Percentiles rank a stretch among this genome's conserved stretches.
These are phyloP conservation scores for Pseudoneurospora amorphoporcata DNA, from an alignment of 495 filamentous ascomycete genomes.

Conservation along the genomic window DNA sequence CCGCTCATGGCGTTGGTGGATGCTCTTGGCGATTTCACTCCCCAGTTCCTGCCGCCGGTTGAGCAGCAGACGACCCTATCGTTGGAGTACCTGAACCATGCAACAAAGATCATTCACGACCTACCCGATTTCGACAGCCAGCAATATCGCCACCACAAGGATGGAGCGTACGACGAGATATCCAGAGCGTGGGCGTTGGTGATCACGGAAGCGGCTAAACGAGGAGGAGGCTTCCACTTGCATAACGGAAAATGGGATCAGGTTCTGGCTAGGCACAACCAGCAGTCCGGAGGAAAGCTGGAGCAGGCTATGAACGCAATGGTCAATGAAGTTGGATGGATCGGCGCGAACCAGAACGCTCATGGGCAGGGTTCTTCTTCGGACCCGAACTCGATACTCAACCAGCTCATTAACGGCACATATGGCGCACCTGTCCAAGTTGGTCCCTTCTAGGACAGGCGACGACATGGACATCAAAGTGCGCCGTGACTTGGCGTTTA, in stretches of 20 bases:
- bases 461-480: background rate
- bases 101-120: conserved; percentile 79
- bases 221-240: conserved; percentile 79
- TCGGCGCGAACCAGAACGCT: conserved; percentile 38
- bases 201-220: conserved; percentile 82
- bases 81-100: conserved; percentile 76
- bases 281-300: conserved; percentile 73
- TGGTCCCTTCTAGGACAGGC: conserved; percentile 50
- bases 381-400: conserved; percentile 57
- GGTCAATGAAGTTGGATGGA: conserved; percentile 65
- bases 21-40: conserved; percentile 84
- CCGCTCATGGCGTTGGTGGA: conserved; percentile 73
- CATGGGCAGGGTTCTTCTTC: conserved; percentile 35
- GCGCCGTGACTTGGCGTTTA: background rate
- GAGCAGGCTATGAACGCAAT: conserved; percentile 72
- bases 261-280: conserved; percentile 78
- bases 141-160: conserved; percentile 80
- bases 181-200: conserved; percentile 87
- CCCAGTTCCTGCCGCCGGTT: conserved; percentile 86
- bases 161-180: conserved; percentile 92
- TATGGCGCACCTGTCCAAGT: conserved; percentile 69
- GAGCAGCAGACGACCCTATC: conserved; percentile 72
- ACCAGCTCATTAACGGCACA: conserved; percentile 69
- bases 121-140: conserved; percentile 80
- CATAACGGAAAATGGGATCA: conserved; percentile 93